Conservation (phyloP, 371 early-diverging fungal species). For the Mucor indicus region DNA sequence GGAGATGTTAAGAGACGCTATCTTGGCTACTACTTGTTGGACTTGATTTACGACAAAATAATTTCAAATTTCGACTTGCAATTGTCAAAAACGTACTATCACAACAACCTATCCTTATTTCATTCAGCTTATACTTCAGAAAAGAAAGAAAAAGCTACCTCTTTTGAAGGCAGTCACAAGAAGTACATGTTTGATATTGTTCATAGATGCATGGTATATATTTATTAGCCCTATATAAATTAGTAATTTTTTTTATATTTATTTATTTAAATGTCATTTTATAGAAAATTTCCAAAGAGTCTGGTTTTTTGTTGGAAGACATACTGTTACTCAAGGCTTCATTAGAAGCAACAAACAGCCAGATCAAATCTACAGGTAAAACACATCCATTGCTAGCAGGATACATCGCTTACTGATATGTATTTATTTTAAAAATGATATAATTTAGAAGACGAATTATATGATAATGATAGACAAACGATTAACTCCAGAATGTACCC, state of each 20-base stretch:
- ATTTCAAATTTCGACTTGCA: constrained; percentile 14
- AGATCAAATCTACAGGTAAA: too few relatives aligned
- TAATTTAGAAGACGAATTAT: constrained; percentile 8
- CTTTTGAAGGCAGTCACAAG: too few relatives aligned
- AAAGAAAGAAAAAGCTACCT: too few relatives aligned
- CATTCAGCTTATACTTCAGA: constrained; percentile 5
- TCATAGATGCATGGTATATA: constrained; percentile 8
- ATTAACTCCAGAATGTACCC: constrained; percentile 18
- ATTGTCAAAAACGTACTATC: constrained; percentile 14
- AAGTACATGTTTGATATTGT: constrained; percentile 6
- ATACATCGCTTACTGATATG: too few relatives aligned
- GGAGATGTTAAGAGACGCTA: constrained; percentile 19
- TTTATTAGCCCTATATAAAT: too few relatives aligned
- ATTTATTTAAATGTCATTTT: neutral
- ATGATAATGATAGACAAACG: constrained; percentile 18
- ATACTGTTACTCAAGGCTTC: too few relatives aligned
- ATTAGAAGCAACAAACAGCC: too few relatives aligned
- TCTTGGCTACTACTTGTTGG: constrained; percentile 11
- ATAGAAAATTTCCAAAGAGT: constrained; percentile 4
- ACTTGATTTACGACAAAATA: constrained; percentile 9
- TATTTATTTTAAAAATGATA: too few relatives aligned
- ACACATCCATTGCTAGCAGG: too few relatives aligned
- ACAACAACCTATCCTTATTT: too few relatives aligned
- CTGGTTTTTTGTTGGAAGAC: constrained; percentile 5
- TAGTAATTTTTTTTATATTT: neutral